These are phyloP conservation scores for Fusarium incarnatum DNA, from an alignment of 2,329 filamentous ascomycete genomes.

Conservation along the genomic window DNA sequence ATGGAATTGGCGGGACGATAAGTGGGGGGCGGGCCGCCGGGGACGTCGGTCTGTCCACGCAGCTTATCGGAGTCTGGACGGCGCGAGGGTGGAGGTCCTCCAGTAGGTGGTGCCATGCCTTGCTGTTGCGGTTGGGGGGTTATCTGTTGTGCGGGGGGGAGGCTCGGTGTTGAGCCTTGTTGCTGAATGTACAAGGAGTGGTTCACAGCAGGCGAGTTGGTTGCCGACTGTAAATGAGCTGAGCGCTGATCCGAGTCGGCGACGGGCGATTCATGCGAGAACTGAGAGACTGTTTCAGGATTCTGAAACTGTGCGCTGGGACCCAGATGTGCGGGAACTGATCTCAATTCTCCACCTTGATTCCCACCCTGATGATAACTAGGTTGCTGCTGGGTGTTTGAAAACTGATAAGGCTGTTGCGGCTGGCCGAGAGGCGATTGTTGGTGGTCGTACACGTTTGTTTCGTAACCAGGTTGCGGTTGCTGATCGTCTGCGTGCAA, in stretches of 20 bases:
- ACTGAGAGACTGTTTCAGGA: constrained; percentile 70
- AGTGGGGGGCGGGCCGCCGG: constrained; percentile 61
- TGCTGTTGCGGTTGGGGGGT: constrained; percentile 49
- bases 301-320: constrained; percentile 55
- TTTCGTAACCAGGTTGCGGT: constrained; percentile 51
- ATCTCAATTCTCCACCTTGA: constrained; percentile 51
- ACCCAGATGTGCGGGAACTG: constrained; percentile 52
- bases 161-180: constrained; percentile 47
- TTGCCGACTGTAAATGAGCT: constrained; percentile 57
- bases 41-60: constrained; percentile 57
- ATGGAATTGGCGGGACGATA: constrained; percentile 64
- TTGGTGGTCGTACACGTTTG: constrained; percentile 55
- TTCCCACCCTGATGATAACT: constrained; percentile 46
- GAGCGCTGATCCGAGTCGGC: constrained; percentile 61
- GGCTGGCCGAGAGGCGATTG: constrained; percentile 41
- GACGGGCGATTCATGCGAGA: constrained; percentile 70
- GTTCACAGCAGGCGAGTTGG: constrained; percentile 58
- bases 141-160: constrained; percentile 47
- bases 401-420: constrained; percentile 40
- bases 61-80: constrained; percentile 64
- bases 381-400: constrained; percentile 52
- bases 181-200: constrained; percentile 54
- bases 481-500: constrained; percentile 44
- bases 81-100: constrained; percentile 58
- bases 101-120: constrained; percentile 61